Conservation (phyloP, 192 early-diverging fungal species). For the Coemansia sp. region DNA sequence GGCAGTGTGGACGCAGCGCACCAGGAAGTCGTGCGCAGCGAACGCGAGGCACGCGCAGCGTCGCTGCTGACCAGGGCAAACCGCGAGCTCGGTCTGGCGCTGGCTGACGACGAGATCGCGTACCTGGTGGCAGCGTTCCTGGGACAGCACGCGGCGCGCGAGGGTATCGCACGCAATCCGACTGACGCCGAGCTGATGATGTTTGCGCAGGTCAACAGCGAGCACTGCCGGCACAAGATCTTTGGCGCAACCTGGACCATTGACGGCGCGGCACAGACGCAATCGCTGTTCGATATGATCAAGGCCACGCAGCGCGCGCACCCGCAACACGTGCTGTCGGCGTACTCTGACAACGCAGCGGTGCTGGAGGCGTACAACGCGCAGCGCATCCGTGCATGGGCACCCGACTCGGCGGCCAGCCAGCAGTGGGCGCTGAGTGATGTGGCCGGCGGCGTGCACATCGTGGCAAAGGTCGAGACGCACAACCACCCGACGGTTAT, state of each 20-base stretch:
- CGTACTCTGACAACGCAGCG: slow-evolving; percentile 98
- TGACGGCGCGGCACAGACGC: slow-evolving; percentile 75
- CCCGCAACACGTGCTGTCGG: slow-evolving; percentile 85
- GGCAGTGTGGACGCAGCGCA: neutral
- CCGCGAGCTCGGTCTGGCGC: slow-evolving; percentile 87
- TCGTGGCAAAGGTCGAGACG: slow-evolving; percentile 97
- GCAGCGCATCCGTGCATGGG: slow-evolving; percentile 41
- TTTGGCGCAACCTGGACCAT: slow-evolving; percentile 99
- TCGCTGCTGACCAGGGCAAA: slow-evolving; percentile 79
- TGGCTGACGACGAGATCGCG: slow-evolving; percentile 96
- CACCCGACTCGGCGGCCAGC: slow-evolving; percentile 10
- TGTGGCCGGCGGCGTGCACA: slow-evolving; percentile 66
- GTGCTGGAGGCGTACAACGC: slow-evolving; percentile 68
- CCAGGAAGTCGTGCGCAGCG: neutral
- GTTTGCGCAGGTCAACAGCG: slow-evolving; percentile 99
- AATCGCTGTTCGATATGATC: slow-evolving; percentile 97
- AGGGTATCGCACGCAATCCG: slow-evolving; percentile 75
- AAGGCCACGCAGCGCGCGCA: slow-evolving; percentile 84
- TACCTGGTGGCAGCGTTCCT: slow-evolving; percentile 88
- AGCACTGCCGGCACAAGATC: slow-evolving; percentile 99
- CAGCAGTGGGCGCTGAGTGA: slow-evolving; percentile 37
- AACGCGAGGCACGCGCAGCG: slow-evolving; percentile 44
- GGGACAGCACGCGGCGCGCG: slow-evolving; percentile 46
- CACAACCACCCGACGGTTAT: slow-evolving; percentile 99
- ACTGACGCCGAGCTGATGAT: slow-evolving; percentile 99